These are phyloP conservation scores for Fusarium fracticaudum DNA, from an alignment of 2,329 filamentous ascomycete genomes.

Conservation along the genomic window DNA sequence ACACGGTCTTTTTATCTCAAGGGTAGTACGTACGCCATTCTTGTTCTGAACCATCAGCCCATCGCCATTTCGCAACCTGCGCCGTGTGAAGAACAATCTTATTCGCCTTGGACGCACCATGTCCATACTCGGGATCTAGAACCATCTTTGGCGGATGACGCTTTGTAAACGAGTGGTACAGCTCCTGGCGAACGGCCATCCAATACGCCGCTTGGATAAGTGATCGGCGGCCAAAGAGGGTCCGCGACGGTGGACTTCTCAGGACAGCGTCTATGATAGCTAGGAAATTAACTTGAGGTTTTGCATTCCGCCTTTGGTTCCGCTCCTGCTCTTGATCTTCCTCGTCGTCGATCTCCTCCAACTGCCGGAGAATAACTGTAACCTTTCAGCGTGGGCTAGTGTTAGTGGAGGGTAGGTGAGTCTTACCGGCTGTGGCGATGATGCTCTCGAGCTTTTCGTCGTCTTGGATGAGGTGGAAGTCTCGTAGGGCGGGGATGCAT, in stretches of 20 bases:
- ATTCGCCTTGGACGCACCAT: slow-evolving; percentile 50
- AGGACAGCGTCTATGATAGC: slow-evolving; percentile 53
- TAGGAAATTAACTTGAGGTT: slow-evolving; percentile 50
- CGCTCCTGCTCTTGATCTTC: slow-evolving; percentile 41
- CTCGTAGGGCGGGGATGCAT: slow-evolving; percentile 52
- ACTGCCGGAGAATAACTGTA: slow-evolving; percentile 51
- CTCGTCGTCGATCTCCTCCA: slow-evolving; percentile 55
- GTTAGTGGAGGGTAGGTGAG: too few relatives aligned
- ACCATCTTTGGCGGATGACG: slow-evolving; percentile 51
- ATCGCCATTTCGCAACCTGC: slow-evolving; percentile 54
- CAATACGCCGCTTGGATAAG: slow-evolving; percentile 54
- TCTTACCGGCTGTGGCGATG: slow-evolving; percentile 47
- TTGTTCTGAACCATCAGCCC: slow-evolving; percentile 48
- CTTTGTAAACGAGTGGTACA: slow-evolving; percentile 53
- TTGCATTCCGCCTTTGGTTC: slow-evolving; percentile 9
- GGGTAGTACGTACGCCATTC: slow-evolving; percentile 48
- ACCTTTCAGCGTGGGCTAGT: neutral
- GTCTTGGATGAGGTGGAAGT: slow-evolving; percentile 50
- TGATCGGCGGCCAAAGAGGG: slow-evolving; percentile 49
- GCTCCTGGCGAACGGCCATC: slow-evolving; percentile 54
- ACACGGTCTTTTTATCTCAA: neutral
- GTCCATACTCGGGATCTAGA: slow-evolving; percentile 48
- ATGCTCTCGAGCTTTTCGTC: slow-evolving; percentile 53
- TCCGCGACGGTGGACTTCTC: slow-evolving; percentile 49
- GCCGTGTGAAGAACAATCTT: slow-evolving; percentile 54